phyloP scores from a whole-genome alignment of 352 stramenopile species.

The Phytophthora nicotianae region DNA sequence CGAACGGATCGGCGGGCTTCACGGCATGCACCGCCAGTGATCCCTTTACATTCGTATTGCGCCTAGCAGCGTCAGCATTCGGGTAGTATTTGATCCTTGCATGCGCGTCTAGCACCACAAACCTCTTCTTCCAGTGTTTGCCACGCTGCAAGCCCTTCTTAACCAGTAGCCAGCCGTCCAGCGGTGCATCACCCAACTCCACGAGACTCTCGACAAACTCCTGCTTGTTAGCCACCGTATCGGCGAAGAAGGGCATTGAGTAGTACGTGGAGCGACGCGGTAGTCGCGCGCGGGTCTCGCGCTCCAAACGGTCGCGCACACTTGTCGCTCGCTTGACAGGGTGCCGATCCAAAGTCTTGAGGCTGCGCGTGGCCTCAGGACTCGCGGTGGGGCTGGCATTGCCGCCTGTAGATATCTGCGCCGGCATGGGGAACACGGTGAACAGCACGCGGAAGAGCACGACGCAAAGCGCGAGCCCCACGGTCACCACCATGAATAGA shows the following conservation, averaged over 20 bases:
- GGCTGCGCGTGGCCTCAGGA: slow-evolving; percentile 12
- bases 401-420: not conserved
- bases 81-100: slow-evolving; percentile 81
- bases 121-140: slow-evolving; percentile 88
- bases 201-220: slow-evolving; percentile 76
- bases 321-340: slow-evolving; percentile 39
- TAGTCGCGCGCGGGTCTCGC: slow-evolving; percentile 59
- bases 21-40: slow-evolving; percentile 79
- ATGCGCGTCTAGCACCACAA: slow-evolving; percentile 75
- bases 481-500: slow-evolving; percentile 68
- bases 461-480: slow-evolving; percentile 64
- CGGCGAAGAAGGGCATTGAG: slow-evolving; percentile 76
- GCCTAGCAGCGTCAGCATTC: slow-evolving; percentile 75
- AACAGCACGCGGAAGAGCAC: slow-evolving; percentile 75
- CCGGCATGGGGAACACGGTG: slow-evolving; percentile 42
- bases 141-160: slow-evolving; percentile 75
- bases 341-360: slow-evolving; percentile 14
- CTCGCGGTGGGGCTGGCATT: not conserved
- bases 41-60: slow-evolving; percentile 81
- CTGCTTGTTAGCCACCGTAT: slow-evolving; percentile 73
- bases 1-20: slow-evolving; percentile 71
- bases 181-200: slow-evolving; percentile 64
- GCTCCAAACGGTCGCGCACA: slow-evolving; percentile 68
- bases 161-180: slow-evolving; percentile 82
- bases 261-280: slow-evolving; percentile 78